phyloP scores from a whole-genome alignment of 257 asterid genomes.

The Osmanthus fragrans region DNA sequence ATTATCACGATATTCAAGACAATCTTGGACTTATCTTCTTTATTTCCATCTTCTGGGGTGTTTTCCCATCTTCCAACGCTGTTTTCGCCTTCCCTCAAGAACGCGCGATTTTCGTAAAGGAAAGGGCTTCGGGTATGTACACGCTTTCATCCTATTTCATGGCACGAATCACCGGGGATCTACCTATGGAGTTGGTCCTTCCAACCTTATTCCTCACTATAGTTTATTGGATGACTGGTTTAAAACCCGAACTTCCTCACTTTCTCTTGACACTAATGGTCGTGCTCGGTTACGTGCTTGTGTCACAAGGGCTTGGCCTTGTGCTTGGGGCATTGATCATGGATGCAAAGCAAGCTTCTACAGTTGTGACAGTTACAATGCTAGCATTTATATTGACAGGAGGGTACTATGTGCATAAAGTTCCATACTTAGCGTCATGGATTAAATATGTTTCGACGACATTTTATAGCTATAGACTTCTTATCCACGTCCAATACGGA shows the following conservation, averaged over 20 bases:
- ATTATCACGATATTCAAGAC: slow-evolving; percentile 60
- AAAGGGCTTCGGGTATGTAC: slow-evolving; percentile 89
- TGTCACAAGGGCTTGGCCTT: slow-evolving; percentile 84
- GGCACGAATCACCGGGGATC: slow-evolving; percentile 70
- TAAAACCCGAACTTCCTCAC: slow-evolving; percentile 70
- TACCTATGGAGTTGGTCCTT: slow-evolving; percentile 89
- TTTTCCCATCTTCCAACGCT: slow-evolving; percentile 69
- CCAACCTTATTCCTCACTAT: slow-evolving; percentile 70
- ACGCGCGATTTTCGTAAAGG: slow-evolving; percentile 74
- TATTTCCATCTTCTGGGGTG: slow-evolving; percentile 91
- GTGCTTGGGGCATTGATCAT: slow-evolving; percentile 80
- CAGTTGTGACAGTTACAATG: slow-evolving; percentile 76
- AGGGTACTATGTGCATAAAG: slow-evolving; percentile 44
- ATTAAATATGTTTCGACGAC: slow-evolving; percentile 45
- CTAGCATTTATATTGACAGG: slow-evolving; percentile 82
- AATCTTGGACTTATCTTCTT: slow-evolving; percentile 87
- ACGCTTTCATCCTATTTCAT: slow-evolving; percentile 79
- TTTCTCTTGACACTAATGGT: slow-evolving; percentile 45
- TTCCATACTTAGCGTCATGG: not conserved
- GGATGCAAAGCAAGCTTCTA: slow-evolving; percentile 94
- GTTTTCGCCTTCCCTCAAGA: slow-evolving; percentile 85
- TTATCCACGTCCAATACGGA: slow-evolving; percentile 69
- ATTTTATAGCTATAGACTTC: slow-evolving; percentile 29
- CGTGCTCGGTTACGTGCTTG: slow-evolving; percentile 68
- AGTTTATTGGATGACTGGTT: slow-evolving; percentile 85